Evolutionary conservation across 1,139 yeast genomes (phyloP), one percentile per base, ranked within the genome.

Genomic region (Sporopachydermia cereana): DNA sequence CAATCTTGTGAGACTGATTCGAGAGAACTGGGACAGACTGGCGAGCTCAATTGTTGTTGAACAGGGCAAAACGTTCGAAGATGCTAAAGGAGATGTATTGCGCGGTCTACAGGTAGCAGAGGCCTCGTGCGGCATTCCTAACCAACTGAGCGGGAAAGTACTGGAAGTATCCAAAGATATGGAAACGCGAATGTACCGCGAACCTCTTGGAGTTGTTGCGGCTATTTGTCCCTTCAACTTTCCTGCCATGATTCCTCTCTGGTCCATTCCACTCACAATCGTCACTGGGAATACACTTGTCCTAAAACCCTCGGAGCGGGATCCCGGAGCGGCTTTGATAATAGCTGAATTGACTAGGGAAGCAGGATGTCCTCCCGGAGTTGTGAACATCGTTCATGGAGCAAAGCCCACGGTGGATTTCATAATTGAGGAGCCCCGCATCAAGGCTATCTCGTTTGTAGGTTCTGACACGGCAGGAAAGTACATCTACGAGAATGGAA

Each of bases 221-320:
- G 79, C 84, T 22, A 79, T 79, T 53, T 76, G 81, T 55, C 86
- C 86, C n/a, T 77, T 77, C 64, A 80, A 80, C 65, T 80, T 82
- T 73, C 91, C 91, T 24, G 91, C 88, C 41, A 82, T 83, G 91
- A 84, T 83, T 49, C 93, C 93, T 31, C 68, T 83, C 54, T 83
- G 93, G 93, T 77, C 88, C 27, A 71, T 83, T 49, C 93, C 93
- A 17, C 72, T 82, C 58, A 70, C 78, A 41, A 71, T 83, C 51
- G 89, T 79, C 49, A 81, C 89, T 23, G 93, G 93, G 54, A 83
- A 83, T 68, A 78, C 89, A 39, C 72, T 82, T 30, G 77, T 83
- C 44, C 65, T 83, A 57, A 83, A 83, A 66, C 93, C 93, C 14
- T 77, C 85, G 22, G 93, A 83, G 67, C 67, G 86, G 51, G 72